Percentiles rank a stretch among this genome's conserved stretches.
These are phyloP conservation scores for Arachis hypogaea DNA, from an alignment of 306 rosid genomes.

Conservation along the genomic window DNA sequence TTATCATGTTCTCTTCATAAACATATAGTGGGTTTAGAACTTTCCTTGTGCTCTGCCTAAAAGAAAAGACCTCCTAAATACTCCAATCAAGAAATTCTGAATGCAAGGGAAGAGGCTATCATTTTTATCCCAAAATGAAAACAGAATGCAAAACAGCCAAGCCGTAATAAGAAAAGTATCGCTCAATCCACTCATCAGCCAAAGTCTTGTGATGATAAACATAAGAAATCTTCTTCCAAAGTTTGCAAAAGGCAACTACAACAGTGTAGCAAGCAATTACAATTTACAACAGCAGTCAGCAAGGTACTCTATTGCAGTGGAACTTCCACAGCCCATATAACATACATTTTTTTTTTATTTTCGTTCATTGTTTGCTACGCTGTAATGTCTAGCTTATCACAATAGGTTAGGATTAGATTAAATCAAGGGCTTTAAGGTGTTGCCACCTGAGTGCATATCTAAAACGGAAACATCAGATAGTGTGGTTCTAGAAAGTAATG, in stretches of 20 bases:
- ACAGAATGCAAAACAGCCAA: constrained; percentile 5
- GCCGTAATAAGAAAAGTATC: background rate
- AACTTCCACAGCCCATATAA: background rate
- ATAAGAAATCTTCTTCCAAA: background rate
- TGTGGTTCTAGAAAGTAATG: background rate
- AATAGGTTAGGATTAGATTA: background rate
- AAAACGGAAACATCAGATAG: background rate
- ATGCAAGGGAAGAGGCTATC: constrained; percentile 28
- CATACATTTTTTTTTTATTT: background rate
- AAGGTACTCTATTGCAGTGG: background rate
- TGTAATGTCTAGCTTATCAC: background rate
- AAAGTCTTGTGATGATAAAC: background rate
- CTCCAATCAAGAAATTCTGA: background rate
- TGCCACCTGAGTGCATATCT: background rate
- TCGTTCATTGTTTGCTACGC: background rate
- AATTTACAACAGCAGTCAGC: background rate
- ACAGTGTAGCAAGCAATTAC: background rate
- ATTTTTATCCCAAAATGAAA: constrained; percentile 19
- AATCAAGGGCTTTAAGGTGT: background rate
- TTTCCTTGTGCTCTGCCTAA: constrained; percentile 3
- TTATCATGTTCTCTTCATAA: constrained; percentile 30
- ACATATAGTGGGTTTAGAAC: constrained; percentile 11
- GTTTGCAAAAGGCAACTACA: constrained; percentile 7
- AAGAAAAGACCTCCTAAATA: constrained; percentile 20
- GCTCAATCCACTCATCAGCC: background rate